A percentile compares a stretch with the other conserved stretches of the same genome.
Conservation (phyloP, 257 asterid genomes). For the Datura wrightii region DNA sequence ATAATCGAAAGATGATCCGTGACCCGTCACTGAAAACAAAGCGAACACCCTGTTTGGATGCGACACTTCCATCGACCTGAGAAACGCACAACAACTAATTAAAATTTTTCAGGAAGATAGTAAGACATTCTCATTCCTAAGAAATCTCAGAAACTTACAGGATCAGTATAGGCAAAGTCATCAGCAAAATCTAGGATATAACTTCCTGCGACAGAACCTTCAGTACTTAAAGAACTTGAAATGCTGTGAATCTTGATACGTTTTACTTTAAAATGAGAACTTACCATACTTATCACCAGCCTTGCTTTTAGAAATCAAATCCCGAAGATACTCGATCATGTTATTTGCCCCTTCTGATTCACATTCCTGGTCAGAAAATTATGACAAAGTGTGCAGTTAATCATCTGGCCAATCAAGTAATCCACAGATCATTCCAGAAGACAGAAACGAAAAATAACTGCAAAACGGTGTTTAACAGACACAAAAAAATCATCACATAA, state of each 20-base stretch:
- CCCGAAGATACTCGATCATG: constrained; percentile 78
- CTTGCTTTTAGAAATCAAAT: constrained; percentile 67
- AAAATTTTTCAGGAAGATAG: constrained; percentile 23
- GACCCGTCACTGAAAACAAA: constrained; percentile 92
- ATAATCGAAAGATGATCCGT: constrained; percentile 85
- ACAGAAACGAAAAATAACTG: not conserved
- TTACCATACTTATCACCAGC: constrained; percentile 79
- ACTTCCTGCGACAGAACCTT: constrained; percentile 58
- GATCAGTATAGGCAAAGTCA: constrained; percentile 92
- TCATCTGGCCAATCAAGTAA: not conserved
- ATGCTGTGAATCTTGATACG: not conserved
- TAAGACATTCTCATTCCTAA: not conserved
- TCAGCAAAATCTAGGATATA: constrained; percentile 87
- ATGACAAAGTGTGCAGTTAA: constrained; percentile 29
- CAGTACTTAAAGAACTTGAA: constrained; percentile 32
- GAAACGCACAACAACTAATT: constrained; percentile 30
- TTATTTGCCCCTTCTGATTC: constrained; percentile 87
- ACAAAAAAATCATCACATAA: constrained; percentile 31
- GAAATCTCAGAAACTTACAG: constrained; percentile 59
- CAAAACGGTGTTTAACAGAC: constrained; percentile 23
- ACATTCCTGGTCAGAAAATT: constrained; percentile 68
- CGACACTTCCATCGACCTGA: constrained; percentile 95
- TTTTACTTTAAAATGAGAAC: constrained; percentile 26
- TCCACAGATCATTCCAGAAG: not conserved
- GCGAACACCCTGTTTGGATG: constrained; percentile 87